Conservation (phyloP, 495 filamentous ascomycete species). For the Trichoderma virens region DNA sequence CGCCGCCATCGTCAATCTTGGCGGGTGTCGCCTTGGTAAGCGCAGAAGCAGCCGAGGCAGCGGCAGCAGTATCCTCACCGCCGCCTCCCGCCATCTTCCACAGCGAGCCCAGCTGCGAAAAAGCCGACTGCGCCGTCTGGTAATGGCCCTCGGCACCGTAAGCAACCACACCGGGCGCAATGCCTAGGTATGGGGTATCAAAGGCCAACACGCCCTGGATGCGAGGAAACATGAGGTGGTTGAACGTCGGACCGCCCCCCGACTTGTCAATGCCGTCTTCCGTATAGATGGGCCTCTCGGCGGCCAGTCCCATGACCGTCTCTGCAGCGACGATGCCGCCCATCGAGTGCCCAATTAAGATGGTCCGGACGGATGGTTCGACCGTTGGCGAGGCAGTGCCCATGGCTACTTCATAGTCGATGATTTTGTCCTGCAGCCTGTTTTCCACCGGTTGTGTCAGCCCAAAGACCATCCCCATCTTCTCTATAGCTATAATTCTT, state of each 20-base stretch:
- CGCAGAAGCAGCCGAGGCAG: constrained; percentile 18
- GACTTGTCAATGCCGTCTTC: constrained; percentile 24
- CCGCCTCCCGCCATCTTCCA: constrained; percentile 47
- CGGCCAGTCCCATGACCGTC: constrained; percentile 59
- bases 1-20: constrained; percentile 37
- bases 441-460: not conserved
- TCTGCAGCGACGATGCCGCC: constrained; percentile 95
- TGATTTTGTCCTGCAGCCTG: constrained; percentile 88
- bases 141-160: constrained; percentile 84
- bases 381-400: constrained; percentile 79
- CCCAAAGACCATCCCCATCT: not conserved
- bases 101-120: constrained; percentile 57
- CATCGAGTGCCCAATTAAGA: constrained; percentile 92
- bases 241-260: constrained; percentile 22
- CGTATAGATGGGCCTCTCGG: constrained; percentile 56
- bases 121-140: constrained; percentile 60
- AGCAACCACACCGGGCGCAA: constrained; percentile 80
- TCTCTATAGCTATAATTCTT: not conserved
- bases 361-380: constrained; percentile 76
- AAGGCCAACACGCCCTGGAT: constrained; percentile 86
- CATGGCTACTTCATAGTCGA: constrained; percentile 83
- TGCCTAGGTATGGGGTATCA: constrained; percentile 90
- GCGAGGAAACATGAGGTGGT: constrained; percentile 55
- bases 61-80: constrained; percentile 20
- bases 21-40: constrained; percentile 30